phyloP scores from a whole-genome alignment of 352 stramenopile genomes.

The Aphanomyces astaci region DNA sequence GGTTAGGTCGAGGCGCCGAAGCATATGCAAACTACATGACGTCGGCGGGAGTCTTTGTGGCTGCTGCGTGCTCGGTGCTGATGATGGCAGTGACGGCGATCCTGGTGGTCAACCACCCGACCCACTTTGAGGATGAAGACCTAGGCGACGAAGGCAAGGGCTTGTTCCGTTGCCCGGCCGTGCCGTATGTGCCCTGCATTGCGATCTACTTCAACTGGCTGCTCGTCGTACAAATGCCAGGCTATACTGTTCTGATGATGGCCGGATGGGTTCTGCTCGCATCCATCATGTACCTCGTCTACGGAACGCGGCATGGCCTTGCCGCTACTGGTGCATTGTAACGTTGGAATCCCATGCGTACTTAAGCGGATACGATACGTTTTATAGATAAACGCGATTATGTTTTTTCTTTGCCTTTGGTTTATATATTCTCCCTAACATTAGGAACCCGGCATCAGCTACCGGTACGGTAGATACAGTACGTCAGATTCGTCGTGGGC shows the following conservation, averaged over 20 bases:
- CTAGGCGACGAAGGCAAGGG: constrained; percentile 10
- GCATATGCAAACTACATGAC: not conserved
- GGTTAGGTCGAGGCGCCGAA: not conserved
- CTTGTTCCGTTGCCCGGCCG: constrained; percentile 32
- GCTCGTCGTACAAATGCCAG: constrained; percentile 74
- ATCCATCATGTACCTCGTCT: constrained; percentile 54
- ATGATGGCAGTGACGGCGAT: not conserved
- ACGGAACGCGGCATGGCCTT: constrained; percentile 56
- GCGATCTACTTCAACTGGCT: constrained; percentile 88
- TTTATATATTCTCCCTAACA: no score
- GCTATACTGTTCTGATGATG: constrained; percentile 52
- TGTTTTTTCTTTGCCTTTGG: no score
- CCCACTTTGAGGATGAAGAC: constrained; percentile 2
- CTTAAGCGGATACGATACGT: not conserved
- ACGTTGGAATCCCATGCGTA: not conserved
- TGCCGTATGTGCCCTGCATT: constrained; percentile 67
- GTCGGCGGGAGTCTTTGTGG: not conserved
- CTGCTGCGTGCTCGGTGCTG: not conserved
- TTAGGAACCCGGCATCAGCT: no score
- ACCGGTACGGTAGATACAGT: no score
- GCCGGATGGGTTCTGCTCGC: constrained; percentile 59
- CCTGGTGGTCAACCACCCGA: not conserved
- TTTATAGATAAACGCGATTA: no score
- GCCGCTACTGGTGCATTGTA: not conserved
- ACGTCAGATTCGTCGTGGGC: no score